Evolutionary conservation across 352 stramenopile species (phyloP), one percentile per base, ranked within the genome.

Genomic region (Pythium myriotylum): DNA sequence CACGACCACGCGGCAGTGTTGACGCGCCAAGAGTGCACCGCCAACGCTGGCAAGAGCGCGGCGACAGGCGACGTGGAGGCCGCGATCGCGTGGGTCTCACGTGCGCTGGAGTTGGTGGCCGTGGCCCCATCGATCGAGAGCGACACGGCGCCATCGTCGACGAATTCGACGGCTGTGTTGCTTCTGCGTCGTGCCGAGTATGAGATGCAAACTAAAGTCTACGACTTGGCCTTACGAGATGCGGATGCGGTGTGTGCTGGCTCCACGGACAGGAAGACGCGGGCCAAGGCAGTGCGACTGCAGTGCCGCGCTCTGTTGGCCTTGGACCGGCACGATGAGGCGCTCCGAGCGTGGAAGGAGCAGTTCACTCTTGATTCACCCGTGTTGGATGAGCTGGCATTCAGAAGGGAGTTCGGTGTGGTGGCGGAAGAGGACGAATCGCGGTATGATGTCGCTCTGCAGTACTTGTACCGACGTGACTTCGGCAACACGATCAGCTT

Each of bases 361-460:
- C 37, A 43, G 4, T 40, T 60, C 4, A n/a, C 27, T 20, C 27
- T 60, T 29, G 26, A 50, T 14, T 59, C 53, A 12, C 17, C 22
- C 27, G 49, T 68, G 54, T 47, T 68, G 17, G 61, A 68, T 29
- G 40, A 45, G 24, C 41, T 68, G 37, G 61, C 61, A 8, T 68
- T 68, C 29, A 46, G 45, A 12, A 26, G 48, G 1, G 54, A 61
- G 37, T 68, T 68, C 27, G 41, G 39, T 13, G 23, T 68, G 29
- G 29, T n/a, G 8, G 32, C 19, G 16, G 46, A 59, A 33, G 40
- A 59, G 14, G 40, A 52, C 32, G 37, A 59, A 17, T 33, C 24
- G 27, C 35, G 40, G 3, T 68, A 68, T 41, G 47, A 54, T 14
- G 32, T n/a, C 0, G 39, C 48, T 19, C 41, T 68, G 4, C 29